phyloP scores from a whole-genome alignment of 2,329 filamentous ascomycete genomes.

The Paecilomyces niveus region DNA sequence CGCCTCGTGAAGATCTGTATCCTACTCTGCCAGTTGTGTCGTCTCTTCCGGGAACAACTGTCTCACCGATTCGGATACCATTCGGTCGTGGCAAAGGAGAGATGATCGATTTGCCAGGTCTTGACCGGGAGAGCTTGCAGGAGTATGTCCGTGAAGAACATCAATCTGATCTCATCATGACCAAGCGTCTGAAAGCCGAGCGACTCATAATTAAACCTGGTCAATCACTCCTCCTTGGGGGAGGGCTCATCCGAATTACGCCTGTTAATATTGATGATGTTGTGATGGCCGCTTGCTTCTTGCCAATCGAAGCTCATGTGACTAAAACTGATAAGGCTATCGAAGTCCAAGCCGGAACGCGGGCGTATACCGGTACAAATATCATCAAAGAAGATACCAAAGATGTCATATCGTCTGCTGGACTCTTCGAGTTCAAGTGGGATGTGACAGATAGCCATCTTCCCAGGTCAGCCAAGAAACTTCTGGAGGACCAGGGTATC shows the following conservation, averaged over 20 bases:
- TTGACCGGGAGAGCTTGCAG: conserved; percentile 68
- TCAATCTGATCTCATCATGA: conserved; percentile 69
- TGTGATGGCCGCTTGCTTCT: conserved; percentile 80
- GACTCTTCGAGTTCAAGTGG: conserved; percentile 65
- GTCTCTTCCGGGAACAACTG: conserved; percentile 83
- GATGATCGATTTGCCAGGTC: conserved; percentile 83
- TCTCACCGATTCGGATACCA: conserved; percentile 85
- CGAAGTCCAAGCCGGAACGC: conserved; percentile 60
- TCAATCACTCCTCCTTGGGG: conserved; percentile 75
- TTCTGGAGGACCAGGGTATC: conserved; percentile 57
- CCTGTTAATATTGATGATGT: conserved; percentile 58
- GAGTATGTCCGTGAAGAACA: conserved; percentile 61
- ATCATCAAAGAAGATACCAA: conserved; percentile 56
- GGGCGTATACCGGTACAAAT: conserved; percentile 53
- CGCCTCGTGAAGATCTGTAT: conserved; percentile 64
- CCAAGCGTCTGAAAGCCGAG: conserved; percentile 62
- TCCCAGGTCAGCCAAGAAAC: conserved; percentile 63
- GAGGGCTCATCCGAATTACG: conserved; percentile 81
- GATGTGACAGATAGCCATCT: conserved; percentile 77
- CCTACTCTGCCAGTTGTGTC: conserved; percentile 83
- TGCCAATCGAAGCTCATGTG: conserved; percentile 67
- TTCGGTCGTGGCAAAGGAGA: conserved; percentile 84
- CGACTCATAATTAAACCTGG: conserved; percentile 66
- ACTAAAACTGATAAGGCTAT: conserved; percentile 75
- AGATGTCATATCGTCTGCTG: conserved; percentile 60